A percentile compares a stretch with the other conserved stretches of the same genome.
phyloP scores from a whole-genome alignment of 208 protist genomes.

The Vickermania ingenoplastis region DNA sequence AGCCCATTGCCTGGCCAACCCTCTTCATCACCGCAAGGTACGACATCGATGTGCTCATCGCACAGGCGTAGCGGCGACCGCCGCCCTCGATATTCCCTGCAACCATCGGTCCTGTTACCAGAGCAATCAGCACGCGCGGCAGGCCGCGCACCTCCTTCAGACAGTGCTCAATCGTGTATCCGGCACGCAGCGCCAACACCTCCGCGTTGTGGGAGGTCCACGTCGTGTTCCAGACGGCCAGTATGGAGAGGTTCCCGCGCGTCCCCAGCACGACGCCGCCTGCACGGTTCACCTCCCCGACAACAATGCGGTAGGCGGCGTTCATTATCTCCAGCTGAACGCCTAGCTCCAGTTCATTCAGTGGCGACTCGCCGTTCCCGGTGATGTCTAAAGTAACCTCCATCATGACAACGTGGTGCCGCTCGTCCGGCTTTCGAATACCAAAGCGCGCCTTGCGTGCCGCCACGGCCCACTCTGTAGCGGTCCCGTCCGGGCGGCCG shows the following conservation, averaged over 20 bases:
- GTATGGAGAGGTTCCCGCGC: not conserved
- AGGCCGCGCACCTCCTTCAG: not conserved
- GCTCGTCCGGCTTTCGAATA: not conserved
- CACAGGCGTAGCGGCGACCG: not conserved
- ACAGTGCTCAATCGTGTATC: not conserved
- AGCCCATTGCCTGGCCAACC: not conserved
- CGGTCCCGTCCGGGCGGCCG: not conserved
- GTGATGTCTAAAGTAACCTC: not conserved
- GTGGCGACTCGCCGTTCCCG: not conserved
- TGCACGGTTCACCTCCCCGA: slow-evolving; percentile 5
- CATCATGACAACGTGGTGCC: not conserved
- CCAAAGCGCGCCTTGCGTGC: slow-evolving; percentile 2
- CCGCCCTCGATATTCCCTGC: slow-evolving; percentile 2
- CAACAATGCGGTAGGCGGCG: not conserved
- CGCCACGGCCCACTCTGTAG: not conserved
- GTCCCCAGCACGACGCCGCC: slow-evolving; percentile 7
- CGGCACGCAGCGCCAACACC: slow-evolving; percentile 4
- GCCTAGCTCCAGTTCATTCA: not conserved
- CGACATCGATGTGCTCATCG: not conserved
- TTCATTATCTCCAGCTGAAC: not conserved
- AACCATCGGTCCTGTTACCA: slow-evolving; percentile 6
- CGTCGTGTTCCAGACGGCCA: slow-evolving; percentile 5
- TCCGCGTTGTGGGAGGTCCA: slow-evolving; percentile 1
- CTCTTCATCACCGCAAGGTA: not conserved
- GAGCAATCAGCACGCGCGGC: not conserved